Conservation (phyloP, 2,329 filamentous ascomycete genomes). For the Gnomoniopsis smithogilvyi region DNA sequence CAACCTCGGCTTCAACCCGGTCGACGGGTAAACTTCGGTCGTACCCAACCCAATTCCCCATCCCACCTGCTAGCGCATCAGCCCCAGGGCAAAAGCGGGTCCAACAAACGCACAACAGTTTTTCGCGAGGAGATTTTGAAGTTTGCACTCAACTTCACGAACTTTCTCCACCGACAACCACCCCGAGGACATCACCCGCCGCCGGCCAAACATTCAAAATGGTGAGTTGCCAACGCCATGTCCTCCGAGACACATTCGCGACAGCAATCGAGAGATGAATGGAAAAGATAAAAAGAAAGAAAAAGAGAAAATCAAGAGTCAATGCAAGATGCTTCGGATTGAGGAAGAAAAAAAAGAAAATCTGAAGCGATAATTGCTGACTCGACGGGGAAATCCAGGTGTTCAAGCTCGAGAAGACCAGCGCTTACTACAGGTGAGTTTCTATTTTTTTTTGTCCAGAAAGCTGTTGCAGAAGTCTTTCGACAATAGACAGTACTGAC, state of each 20-base stretch:
- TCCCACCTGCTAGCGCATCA: constrained; percentile 1
- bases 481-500: constrained; percentile 8
- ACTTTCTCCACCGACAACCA: background rate
- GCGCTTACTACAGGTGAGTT: constrained; percentile 95
- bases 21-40: background rate
- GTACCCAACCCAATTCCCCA: constrained; percentile 10
- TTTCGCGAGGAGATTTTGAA: background rate
- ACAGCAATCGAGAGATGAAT: background rate
- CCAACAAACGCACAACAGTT: background rate
- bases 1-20: background rate
- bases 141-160: too few species aligned
- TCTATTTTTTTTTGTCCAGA: background rate
- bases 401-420: constrained; percentile 96
- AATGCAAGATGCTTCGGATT: constrained; percentile 98
- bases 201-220: constrained; percentile 59
- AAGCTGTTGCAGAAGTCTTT: too few species aligned
- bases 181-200: constrained; percentile 27
- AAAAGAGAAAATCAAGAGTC: constrained; percentile 59
- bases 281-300: constrained; percentile 10
- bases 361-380: constrained; percentile 99
- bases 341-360: constrained; percentile 38
- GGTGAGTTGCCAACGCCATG: constrained; percentile 53
- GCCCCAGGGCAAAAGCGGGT: background rate
- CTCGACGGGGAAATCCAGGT: constrained; percentile 70
- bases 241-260: constrained; percentile 5